Conservation (phyloP, 75 land plant species). For the Pinus tabuliformis region DNA sequence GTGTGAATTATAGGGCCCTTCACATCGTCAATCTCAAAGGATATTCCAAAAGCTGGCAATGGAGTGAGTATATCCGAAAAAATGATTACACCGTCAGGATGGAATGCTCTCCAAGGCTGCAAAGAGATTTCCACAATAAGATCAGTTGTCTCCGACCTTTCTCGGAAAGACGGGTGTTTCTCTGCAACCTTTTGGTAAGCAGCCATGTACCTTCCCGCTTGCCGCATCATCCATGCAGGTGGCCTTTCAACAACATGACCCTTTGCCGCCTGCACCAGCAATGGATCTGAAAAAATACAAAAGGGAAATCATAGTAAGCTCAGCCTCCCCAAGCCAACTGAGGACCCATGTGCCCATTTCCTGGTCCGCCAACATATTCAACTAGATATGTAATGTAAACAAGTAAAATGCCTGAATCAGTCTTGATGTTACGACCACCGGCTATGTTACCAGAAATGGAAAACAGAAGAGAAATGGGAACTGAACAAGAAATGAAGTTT, state of each 20-base stretch:
- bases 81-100: conserved; percentile 95
- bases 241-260: conserved; percentile 70
- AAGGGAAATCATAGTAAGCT: background rate
- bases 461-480: too few species aligned
- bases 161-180: conserved; percentile 90
- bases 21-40: conserved; percentile 90
- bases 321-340: background rate
- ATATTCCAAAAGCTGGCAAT: conserved; percentile 92
- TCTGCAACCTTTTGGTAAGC: conserved; percentile 91
- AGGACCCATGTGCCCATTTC: background rate
- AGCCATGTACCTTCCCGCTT: conserved; percentile 99
- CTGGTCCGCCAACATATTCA: background rate
- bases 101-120: conserved; percentile 98
- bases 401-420: background rate
- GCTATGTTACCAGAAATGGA: background rate
- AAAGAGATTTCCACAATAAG: conserved; percentile 97
- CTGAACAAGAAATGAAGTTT: too few species aligned
- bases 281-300: conserved; percentile 51
- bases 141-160: conserved; percentile 95
- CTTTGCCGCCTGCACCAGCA: conserved; percentile 88
- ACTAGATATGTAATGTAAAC: background rate
- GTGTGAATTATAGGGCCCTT: conserved; percentile 84
- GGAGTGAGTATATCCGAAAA: conserved; percentile 99
- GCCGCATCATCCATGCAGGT: conserved; percentile 99
- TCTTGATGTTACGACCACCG: background rate